phyloP scores from a whole-genome alignment of 2,329 filamentous ascomycete species.

The Pseudogymnoascus sp. region DNA sequence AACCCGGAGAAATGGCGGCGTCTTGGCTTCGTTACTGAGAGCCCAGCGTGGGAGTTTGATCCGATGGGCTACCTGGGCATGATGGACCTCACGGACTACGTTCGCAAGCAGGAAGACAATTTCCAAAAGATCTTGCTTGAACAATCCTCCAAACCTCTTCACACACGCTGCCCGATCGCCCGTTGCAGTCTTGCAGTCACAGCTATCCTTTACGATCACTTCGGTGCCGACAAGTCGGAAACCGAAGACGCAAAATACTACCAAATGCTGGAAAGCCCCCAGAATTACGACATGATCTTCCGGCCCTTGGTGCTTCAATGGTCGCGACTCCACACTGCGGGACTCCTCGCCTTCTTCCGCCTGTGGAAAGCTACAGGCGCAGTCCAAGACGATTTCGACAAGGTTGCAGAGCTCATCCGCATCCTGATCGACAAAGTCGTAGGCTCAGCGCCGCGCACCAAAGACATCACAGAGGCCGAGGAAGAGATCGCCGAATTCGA shows the following conservation, averaged over 20 bases:
- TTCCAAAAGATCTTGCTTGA: slow-evolving; percentile 90
- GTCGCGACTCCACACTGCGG: slow-evolving; percentile 80
- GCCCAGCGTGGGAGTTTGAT: slow-evolving; percentile 76
- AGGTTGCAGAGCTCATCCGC: slow-evolving; percentile 82
- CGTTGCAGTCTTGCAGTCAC: slow-evolving; percentile 81
- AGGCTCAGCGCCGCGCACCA: slow-evolving; percentile 69
- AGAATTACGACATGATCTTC: slow-evolving; percentile 79
- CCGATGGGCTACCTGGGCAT: slow-evolving; percentile 82
- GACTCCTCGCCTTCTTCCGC: slow-evolving; percentile 78
- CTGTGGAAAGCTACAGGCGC: slow-evolving; percentile 89
- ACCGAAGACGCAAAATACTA: slow-evolving; percentile 70
- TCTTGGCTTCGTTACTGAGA: slow-evolving; percentile 85
- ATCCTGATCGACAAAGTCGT: slow-evolving; percentile 87
- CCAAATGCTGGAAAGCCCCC: slow-evolving; percentile 61
- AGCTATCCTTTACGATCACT: slow-evolving; percentile 85
- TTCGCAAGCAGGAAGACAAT: slow-evolving; percentile 80
- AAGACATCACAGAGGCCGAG: slow-evolving; percentile 78
- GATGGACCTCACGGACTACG: slow-evolving; percentile 95
- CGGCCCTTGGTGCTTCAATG: slow-evolving; percentile 83
- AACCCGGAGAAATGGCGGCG: slow-evolving; percentile 89
- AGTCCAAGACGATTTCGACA: slow-evolving; percentile 78
- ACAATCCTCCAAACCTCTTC: slow-evolving; percentile 63
- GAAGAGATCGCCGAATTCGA: slow-evolving; percentile 83
- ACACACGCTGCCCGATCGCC: slow-evolving; percentile 77
- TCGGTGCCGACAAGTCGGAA: slow-evolving; percentile 81